Conservation (phyloP, 2,329 filamentous ascomycete species). For the Talaromyces sp. region DNA sequence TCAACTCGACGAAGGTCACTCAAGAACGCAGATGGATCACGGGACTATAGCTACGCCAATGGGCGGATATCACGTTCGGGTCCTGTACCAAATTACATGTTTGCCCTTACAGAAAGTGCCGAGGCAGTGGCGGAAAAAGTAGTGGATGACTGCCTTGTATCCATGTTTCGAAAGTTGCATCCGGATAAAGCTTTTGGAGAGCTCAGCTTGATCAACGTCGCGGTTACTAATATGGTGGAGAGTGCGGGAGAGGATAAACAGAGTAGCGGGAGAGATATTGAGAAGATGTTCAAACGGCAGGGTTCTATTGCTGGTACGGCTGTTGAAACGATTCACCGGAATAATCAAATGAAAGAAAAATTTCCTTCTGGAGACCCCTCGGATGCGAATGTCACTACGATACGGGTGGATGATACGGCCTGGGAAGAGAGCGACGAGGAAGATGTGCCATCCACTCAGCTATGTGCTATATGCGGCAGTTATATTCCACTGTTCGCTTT, state of each 20-base stretch:
- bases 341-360: not conserved
- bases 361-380: constrained; percentile 14
- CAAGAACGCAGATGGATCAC: constrained; percentile 52
- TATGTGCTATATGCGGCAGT: constrained; percentile 45
- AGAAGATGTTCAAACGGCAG: constrained; percentile 75
- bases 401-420: constrained; percentile 24
- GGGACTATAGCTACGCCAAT: constrained; percentile 56
- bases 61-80: constrained; percentile 69
- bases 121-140: constrained; percentile 65
- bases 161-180: constrained; percentile 72
- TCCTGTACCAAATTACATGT: constrained; percentile 70
- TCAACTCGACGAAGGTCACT: constrained; percentile 65
- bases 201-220: constrained; percentile 79
- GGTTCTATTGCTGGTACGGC: constrained; percentile 55
- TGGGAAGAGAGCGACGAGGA: constrained; percentile 37
- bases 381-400: constrained; percentile 20
- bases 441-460: constrained; percentile 25
- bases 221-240: constrained; percentile 77
- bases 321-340: not conserved
- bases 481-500: constrained; percentile 51
- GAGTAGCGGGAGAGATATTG: constrained; percentile 70
- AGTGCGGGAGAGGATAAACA: constrained; percentile 51
- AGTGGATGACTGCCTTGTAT: constrained; percentile 64
- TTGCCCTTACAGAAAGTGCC: constrained; percentile 58
- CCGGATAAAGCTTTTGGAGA: constrained; percentile 70